Evolutionary conservation across 2,329 filamentous ascomycete genomes (phyloP).

Genomic region (Exserohilum rostratum): DNA sequence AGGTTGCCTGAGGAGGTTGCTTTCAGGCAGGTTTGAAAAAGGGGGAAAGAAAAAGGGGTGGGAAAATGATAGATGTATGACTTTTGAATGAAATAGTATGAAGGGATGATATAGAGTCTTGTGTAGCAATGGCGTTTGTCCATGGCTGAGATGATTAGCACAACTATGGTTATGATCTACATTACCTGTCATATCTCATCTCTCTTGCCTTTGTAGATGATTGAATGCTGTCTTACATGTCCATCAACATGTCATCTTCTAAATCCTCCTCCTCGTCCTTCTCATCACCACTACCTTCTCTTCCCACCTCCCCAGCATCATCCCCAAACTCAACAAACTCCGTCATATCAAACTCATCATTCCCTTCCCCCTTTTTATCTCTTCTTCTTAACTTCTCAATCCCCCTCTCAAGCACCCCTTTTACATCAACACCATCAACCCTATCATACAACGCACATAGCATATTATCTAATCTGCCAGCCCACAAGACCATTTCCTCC

Average conservation of each 20-base stretch:
- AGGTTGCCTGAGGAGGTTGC: slow-evolving; percentile 82
- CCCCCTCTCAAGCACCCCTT: slow-evolving; percentile 19
- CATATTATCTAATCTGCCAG: slow-evolving; percentile 17
- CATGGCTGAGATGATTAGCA: too few species aligned
- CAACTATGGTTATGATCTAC: background rate
- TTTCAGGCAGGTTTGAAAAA: slow-evolving; percentile 59
- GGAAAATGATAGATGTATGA: too few species aligned
- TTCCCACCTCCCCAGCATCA: too few species aligned
- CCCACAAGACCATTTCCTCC: slow-evolving; percentile 22
- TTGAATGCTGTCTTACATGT: slow-evolving; percentile 8
- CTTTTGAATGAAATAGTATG: background rate
- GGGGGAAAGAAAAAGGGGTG: background rate
- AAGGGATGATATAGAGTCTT: too few species aligned
- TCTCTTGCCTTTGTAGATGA: background rate
- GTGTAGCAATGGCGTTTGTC: too few species aligned
- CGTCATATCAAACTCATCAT: too few species aligned
- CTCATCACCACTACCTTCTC: background rate
- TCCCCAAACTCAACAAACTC: too few species aligned
- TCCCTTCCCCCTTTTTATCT: background rate
- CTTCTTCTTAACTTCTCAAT: slow-evolving; percentile 7
- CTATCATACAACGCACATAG: slow-evolving; percentile 15
- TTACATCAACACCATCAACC: slow-evolving; percentile 11
- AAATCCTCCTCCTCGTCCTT: slow-evolving; percentile 11
- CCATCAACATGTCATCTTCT: slow-evolving; percentile 39
- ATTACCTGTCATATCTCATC: background rate